Base-by-base conservation (phyloP, 805 yeast genomes). In the Metschnikowia baotianmanensis region DNA sequence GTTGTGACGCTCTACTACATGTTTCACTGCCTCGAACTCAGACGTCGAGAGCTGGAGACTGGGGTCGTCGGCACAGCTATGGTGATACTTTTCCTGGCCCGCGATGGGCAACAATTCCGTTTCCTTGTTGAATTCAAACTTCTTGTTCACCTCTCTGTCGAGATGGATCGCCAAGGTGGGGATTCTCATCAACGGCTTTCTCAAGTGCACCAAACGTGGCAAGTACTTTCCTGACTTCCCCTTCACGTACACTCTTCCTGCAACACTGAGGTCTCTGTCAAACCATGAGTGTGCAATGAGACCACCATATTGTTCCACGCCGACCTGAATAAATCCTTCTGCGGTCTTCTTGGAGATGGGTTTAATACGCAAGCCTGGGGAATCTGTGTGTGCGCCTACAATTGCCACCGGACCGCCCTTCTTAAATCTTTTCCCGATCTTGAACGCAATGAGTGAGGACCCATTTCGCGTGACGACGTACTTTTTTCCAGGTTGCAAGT, bases 211-310 rank as follows among this genome's bases (percentile, higher is more conserved):
- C 46, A 93, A 70, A 55, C 74, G 80, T 3, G 96, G 77, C 35
- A 77, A 76, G 42, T 65, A 72, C 40, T 73, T 69, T 7, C 78
- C 83, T 5, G 62, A 49, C 4, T 60, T 64, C n/a, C 56, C 58
- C 29, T 66, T 72, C 13, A 86, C 83, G 58, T 82, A 82, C 1
- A 91, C 96, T 51, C 98, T 74, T 12, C 99, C 99, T 7, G 97
- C 98, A 45, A 89, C 69, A 27, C 91, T 76, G 52, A 93, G 73
- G 61, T 91, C 97, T 45, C 97, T 79, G 62, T 91, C 99, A 57
- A 93, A 91, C 97, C 98, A 91, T 5, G 96, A 79, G 59, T 87
- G 96, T 80, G 97, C 93, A 40, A 90, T 81, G 36, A 96, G 93
- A 25, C 98, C 98, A 42, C 99, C 98, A 57, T 91, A 91, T 36